Evolutionary conservation across 768 basidiomycete genomes (phyloP).

Genomic region (Mycena rebaudengoi): DNA sequence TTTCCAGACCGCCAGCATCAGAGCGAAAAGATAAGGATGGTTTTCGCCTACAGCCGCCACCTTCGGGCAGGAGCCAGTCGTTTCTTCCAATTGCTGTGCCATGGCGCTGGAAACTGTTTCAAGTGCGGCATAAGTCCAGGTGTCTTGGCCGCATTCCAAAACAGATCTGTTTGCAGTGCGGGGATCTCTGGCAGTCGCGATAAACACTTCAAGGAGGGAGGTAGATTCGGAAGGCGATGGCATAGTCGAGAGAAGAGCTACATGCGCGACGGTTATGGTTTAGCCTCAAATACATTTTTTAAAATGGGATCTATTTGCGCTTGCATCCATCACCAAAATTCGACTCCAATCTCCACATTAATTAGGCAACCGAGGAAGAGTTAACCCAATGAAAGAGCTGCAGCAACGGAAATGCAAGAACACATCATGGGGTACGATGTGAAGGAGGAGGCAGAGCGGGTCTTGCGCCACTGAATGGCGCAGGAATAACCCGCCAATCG

Average conservation of each 20-base stretch:
- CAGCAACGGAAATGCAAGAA: not conserved
- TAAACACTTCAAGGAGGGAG: conserved; percentile 19
- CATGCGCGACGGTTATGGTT: not conserved
- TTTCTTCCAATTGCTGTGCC: not conserved
- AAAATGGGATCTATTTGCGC: not conserved
- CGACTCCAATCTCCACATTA: not conserved
- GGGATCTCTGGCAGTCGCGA: not conserved
- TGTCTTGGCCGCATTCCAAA: conserved; percentile 12
- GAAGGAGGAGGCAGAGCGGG: not conserved
- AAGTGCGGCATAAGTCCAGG: conserved; percentile 20
- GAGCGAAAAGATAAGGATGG: conserved; percentile 21
- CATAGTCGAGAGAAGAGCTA: not conserved
- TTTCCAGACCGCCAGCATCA: conserved; percentile 26
- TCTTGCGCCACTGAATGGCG: not conserved
- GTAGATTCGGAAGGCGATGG: not conserved
- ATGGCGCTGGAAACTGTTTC: conserved; percentile 13
- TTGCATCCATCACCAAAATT: not conserved
- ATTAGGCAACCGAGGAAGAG: not conserved
- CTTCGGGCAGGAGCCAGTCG: not conserved
- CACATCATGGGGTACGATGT: not conserved
- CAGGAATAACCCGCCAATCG: not conserved
- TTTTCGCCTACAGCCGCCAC: conserved; percentile 16
- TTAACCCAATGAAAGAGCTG: not conserved
- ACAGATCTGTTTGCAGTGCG: not conserved
- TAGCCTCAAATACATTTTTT: not conserved